These are phyloP conservation scores for Claviceps sp. DNA, from an alignment of 2,329 filamentous ascomycete species.

Conservation along the genomic window DNA sequence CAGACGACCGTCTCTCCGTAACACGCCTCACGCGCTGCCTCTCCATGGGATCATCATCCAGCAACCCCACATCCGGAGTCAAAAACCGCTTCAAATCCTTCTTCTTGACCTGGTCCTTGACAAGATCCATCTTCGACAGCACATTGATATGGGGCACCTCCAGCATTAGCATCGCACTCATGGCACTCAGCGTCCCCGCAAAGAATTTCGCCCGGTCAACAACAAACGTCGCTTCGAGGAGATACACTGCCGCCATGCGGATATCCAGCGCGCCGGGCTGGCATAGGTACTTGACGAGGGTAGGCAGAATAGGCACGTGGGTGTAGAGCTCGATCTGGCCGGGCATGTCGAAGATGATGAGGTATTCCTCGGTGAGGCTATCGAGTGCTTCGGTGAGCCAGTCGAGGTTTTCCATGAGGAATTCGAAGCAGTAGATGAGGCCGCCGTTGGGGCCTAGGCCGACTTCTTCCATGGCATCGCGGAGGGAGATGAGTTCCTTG, in stretches of 20 bases:
- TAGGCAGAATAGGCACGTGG: constrained; percentile 83
- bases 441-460: constrained; percentile 83
- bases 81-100: constrained; percentile 83
- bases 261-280: constrained; percentile 73
- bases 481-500: constrained; percentile 82
- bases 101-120: constrained; percentile 78
- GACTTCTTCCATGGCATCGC: constrained; percentile 95
- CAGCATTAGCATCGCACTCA: constrained; percentile 98
- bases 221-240: constrained; percentile 91
- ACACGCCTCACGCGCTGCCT: constrained; percentile 20
- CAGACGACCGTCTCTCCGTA: constrained; percentile 25
- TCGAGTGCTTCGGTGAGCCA: constrained; percentile 80
- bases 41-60: constrained; percentile 65
- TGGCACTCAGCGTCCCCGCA: constrained; percentile 84
- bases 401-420: constrained; percentile 86
- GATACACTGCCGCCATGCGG: constrained; percentile 82
- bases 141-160: constrained; percentile 96
- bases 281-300: constrained; percentile 69
- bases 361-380: constrained; percentile 79
- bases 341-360: constrained; percentile 97
- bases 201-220: constrained; percentile 97
- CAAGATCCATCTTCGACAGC: constrained; percentile 92
- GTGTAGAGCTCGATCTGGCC: constrained; percentile 98
- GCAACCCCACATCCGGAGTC: constrained; percentile 67
- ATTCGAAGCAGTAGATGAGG: constrained; percentile 93